phyloP scores from a whole-genome alignment of 163 green algal species.

The Chlamydomonas reinhardtii region DNA sequence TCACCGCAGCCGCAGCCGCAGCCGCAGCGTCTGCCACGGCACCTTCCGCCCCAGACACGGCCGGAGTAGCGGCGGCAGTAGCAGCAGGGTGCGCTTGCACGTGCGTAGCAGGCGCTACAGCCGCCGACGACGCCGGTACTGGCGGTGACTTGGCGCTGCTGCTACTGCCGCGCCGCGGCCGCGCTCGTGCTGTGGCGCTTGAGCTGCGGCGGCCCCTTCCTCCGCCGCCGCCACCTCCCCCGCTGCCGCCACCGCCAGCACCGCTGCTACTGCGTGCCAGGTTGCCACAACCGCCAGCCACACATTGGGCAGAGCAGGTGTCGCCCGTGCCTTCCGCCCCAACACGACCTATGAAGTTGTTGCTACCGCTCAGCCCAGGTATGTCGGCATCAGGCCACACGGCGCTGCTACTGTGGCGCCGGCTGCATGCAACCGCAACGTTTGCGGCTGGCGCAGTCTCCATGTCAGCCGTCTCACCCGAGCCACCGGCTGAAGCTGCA shows the following conservation, averaged over 20 bases:
- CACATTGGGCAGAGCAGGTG: neutral
- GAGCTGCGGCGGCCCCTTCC: neutral
- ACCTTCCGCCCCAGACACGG: neutral
- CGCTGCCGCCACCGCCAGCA: neutral
- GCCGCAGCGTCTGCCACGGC: too few relatives aligned
- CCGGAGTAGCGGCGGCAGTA: neutral
- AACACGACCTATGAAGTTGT: too few relatives aligned
- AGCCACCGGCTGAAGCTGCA: neutral
- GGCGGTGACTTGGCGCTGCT: too few relatives aligned
- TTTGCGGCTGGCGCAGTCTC: neutral
- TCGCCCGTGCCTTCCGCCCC: neutral
- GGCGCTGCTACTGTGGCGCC: too few relatives aligned
- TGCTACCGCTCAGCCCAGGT: too few relatives aligned
- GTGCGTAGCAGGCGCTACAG: too few relatives aligned
- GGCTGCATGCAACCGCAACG: neutral
- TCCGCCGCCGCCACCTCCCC: neutral
- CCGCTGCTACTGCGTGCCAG: neutral
- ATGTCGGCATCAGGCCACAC: too few relatives aligned
- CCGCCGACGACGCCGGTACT: too few relatives aligned
- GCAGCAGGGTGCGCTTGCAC: neutral
- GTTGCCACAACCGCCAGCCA: neutral
- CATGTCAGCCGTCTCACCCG: too few relatives aligned
- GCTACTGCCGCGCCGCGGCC: too few relatives aligned
- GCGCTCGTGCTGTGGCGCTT: too few relatives aligned
- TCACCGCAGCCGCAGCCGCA: too few relatives aligned